Conservation (phyloP, 768 basidiomycete genomes). For the Suillus subaureus region DNA sequence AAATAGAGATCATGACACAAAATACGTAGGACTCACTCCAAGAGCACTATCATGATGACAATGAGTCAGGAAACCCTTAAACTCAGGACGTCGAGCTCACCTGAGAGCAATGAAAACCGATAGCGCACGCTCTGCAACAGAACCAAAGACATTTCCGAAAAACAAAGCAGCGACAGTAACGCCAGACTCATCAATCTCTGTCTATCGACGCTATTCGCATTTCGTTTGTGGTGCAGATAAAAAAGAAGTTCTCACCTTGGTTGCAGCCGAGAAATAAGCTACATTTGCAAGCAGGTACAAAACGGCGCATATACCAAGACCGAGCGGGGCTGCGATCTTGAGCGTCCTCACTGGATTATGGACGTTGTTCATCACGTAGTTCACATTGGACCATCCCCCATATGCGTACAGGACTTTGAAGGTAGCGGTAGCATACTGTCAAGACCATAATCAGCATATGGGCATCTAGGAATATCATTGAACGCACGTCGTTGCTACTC, state of each 20-base stretch:
- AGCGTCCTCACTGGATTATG: conserved; percentile 61
- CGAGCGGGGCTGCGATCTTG: conserved; percentile 62
- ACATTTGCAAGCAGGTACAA: conserved; percentile 60
- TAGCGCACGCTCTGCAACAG: conserved; percentile 51
- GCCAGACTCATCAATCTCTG: conserved; percentile 48
- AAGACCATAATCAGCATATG: background rate
- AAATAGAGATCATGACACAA: background rate
- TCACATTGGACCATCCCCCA: conserved; percentile 56
- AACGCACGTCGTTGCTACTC: conserved; percentile 48
- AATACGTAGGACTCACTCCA: conserved; percentile 24
- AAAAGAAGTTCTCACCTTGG: conserved; percentile 19
- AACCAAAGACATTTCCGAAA: conserved; percentile 62
- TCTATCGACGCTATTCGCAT: conserved; percentile 22
- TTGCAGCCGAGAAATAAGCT: conserved; percentile 51
- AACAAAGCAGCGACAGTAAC: conserved; percentile 61
- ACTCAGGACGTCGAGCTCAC: conserved; percentile 24
- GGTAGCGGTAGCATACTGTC: conserved; percentile 60
- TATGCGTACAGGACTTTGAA: conserved; percentile 58
- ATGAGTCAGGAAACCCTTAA: background rate
- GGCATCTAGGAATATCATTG: background rate
- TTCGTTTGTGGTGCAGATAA: background rate
- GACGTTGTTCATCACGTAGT: conserved; percentile 63
- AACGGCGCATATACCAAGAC: conserved; percentile 51
- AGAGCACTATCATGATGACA: conserved; percentile 32
- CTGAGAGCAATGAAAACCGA: conserved; percentile 60